These are phyloP conservation scores for Suillus tomentosus DNA, from an alignment of 768 basidiomycete species.

Conservation along the genomic window DNA sequence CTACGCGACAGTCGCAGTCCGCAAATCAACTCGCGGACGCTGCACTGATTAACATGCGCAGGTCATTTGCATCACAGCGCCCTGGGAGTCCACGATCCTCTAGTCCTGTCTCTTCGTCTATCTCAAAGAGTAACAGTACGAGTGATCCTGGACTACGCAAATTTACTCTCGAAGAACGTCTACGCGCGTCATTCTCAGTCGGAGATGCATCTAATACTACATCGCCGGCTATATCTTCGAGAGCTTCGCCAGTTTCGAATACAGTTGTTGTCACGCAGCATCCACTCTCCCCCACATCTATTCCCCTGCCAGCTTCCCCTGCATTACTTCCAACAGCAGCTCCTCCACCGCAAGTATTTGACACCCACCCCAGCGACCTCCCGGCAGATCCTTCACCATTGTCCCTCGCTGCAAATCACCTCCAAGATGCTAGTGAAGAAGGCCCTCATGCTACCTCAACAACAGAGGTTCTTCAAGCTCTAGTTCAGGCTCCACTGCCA, in stretches of 20 bases:
- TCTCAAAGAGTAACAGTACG: slow-evolving; percentile 12
- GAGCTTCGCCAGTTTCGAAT: slow-evolving; percentile 43
- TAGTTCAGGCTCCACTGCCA: background rate
- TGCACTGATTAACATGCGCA: slow-evolving; percentile 51
- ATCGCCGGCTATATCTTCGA: slow-evolving; percentile 43
- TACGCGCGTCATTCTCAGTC: slow-evolving; percentile 63
- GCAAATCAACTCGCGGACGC: slow-evolving; percentile 26
- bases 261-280: slow-evolving; percentile 28
- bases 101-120: slow-evolving; percentile 27
- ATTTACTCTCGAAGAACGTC: slow-evolving; percentile 71
- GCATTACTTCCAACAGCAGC: slow-evolving; percentile 12
- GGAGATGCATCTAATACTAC: slow-evolving; percentile 53
- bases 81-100: slow-evolving; percentile 28
- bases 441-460: background rate
- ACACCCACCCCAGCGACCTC: background rate
- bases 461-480: slow-evolving; percentile 3
- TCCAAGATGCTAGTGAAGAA: background rate
- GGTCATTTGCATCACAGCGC: slow-evolving; percentile 59
- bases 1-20: slow-evolving; percentile 35
- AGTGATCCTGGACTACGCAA: slow-evolving; percentile 41
- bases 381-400: background rate
- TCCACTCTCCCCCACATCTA: slow-evolving; percentile 45
- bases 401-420: background rate
- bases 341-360: slow-evolving; percentile 1
- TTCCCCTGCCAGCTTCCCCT: slow-evolving; percentile 47